phyloP scores from a whole-genome alignment of 2,329 filamentous ascomycete species.

The Monosporascus sp. region DNA sequence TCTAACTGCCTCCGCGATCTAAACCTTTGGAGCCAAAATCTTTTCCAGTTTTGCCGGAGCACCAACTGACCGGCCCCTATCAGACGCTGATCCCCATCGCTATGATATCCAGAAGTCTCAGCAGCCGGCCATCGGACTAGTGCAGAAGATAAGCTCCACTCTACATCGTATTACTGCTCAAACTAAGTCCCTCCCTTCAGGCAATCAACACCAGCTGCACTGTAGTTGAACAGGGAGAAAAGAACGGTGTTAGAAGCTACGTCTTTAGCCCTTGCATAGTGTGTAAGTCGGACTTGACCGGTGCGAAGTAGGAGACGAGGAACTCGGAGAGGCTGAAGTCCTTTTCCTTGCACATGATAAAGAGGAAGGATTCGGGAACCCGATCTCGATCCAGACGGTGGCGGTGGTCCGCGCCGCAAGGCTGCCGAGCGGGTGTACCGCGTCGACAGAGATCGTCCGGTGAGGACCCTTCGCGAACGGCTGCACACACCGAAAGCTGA shows the following conservation, averaged over 20 bases:
- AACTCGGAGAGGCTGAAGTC: not conserved
- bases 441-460: constrained; percentile 32
- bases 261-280: constrained; percentile 52
- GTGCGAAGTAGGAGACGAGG: not conserved
- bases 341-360: constrained; percentile 30
- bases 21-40: constrained; percentile 47
- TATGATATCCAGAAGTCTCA: constrained; percentile 38
- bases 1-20: not conserved
- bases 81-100: constrained; percentile 38
- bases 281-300: constrained; percentile 23
- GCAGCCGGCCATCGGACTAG: constrained; percentile 12
- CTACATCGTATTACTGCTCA: too few relatives aligned
- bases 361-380: constrained; percentile 45
- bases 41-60: constrained; percentile 43
- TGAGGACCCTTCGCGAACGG: constrained; percentile 14
- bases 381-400: constrained; percentile 45
- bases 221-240: constrained; percentile 38
- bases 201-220: constrained; percentile 35
- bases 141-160: constrained; percentile 19
- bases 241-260: constrained; percentile 40
- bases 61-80: constrained; percentile 33
- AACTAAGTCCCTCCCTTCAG: constrained; percentile 15
- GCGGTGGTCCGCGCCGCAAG: constrained; percentile 41
- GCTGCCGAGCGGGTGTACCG: constrained; percentile 34
- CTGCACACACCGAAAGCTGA: not conserved